A percentile compares a stretch with the other conserved stretches of the same genome.
Conservation (phyloP, 2,329 filamentous ascomycete species). For the Ampelomyces quisqualis region DNA sequence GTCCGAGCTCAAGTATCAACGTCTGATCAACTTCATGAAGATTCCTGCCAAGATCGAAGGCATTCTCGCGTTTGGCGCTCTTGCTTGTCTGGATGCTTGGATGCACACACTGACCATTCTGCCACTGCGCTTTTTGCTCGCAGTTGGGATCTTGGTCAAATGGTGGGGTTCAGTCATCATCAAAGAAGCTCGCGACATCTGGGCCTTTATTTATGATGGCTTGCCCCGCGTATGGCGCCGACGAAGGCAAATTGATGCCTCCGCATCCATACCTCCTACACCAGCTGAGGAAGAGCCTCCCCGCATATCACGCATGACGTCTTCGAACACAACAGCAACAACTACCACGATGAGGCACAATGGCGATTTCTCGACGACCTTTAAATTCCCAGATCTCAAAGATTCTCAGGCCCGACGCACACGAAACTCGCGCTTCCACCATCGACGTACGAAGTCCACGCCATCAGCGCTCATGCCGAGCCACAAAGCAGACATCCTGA, state of each 20-base stretch:
- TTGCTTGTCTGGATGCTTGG: conserved; percentile 95
- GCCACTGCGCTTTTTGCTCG: conserved; percentile 82
- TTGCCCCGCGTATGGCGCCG: conserved; percentile 74
- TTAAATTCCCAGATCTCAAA: conserved; percentile 32
- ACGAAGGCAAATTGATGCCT: conserved; percentile 48
- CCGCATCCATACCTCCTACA: conserved; percentile 26
- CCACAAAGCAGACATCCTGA: conserved; percentile 93
- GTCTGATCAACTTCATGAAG: conserved; percentile 83
- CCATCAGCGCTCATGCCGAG: conserved; percentile 83
- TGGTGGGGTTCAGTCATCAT: conserved; percentile 76
- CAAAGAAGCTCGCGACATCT: conserved; percentile 71
- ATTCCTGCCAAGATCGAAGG: conserved; percentile 80
- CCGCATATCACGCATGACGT: conserved; percentile 28
- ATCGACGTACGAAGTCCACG: conserved; percentile 77
- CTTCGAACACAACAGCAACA: conserved; percentile 19
- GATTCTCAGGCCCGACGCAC: conserved; percentile 30
- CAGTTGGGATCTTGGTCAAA: conserved; percentile 69
- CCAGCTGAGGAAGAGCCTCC: conserved; percentile 33
- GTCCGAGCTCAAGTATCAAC: conserved; percentile 85
- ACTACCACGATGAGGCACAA: conserved; percentile 28
- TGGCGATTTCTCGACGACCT: conserved; percentile 20
- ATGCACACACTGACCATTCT: conserved; percentile 95
- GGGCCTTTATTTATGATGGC: conserved; percentile 76
- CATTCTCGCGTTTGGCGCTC: conserved; percentile 79
- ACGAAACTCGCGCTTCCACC: conserved; percentile 47